These are phyloP conservation scores for Eudorina sp. DNA, from an alignment of 139 green algal species.

Conservation along the genomic window DNA sequence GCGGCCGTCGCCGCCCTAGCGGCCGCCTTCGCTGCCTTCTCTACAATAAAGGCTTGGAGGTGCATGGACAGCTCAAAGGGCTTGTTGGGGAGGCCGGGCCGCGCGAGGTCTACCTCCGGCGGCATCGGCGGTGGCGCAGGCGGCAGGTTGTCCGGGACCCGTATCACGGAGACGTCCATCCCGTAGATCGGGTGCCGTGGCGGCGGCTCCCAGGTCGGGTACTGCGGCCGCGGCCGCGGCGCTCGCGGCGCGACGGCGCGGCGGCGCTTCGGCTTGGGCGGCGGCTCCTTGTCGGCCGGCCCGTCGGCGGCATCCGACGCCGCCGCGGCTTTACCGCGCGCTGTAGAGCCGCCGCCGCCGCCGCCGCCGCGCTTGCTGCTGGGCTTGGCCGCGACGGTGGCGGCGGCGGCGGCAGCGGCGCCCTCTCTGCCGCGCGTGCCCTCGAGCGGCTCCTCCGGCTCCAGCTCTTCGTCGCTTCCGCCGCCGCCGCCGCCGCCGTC, in stretches of 20 bases:
- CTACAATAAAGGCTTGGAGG: neutral
- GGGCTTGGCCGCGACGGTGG: too few relatives aligned
- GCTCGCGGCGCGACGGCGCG: neutral
- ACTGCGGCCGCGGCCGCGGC: neutral
- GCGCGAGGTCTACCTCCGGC: neutral
- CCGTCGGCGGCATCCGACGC: neutral
- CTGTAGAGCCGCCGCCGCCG: neutral
- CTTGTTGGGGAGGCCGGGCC: neutral
- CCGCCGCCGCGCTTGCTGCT: neutral
- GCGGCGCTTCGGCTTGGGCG: constrained; percentile 12
- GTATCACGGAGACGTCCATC: neutral
- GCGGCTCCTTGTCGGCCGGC: neutral
- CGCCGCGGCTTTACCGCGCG: too few relatives aligned
- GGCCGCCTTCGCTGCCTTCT: neutral
- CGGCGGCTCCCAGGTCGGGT: neutral
- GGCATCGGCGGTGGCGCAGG: constrained; percentile 25
- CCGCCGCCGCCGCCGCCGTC: neutral
- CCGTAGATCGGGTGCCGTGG: constrained; percentile 15
- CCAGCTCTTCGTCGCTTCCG: constrained; percentile 6
- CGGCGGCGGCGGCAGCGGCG: neutral
- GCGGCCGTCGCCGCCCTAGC: neutral
- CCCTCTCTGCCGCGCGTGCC: neutral
- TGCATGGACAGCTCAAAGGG: constrained; percentile 25
- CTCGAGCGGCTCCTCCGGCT: neutral
- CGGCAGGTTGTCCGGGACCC: neutral